These are phyloP conservation scores for Melastoma malabathricum DNA, from an alignment of 345 rosid genomes.

Conservation along the genomic window DNA sequence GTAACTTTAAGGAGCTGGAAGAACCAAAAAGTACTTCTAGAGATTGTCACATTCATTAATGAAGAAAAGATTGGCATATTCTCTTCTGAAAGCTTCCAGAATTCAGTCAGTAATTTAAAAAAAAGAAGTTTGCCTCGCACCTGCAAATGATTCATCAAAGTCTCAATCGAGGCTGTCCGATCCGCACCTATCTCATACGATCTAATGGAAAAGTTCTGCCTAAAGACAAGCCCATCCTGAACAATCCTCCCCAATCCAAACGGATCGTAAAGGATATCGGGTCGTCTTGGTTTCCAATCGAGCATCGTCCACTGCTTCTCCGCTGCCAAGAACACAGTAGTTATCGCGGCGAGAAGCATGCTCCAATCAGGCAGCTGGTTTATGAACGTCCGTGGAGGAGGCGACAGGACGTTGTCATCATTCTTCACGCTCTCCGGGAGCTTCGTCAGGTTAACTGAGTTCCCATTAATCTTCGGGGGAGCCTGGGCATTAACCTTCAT, in stretches of 20 bases:
- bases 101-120: no score
- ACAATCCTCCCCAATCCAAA: conserved; percentile 80
- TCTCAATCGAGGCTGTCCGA: conserved; percentile 93
- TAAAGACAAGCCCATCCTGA: conserved; percentile 75
- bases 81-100: no score
- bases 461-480: conserved; percentile 75
- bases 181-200: conserved; percentile 99
- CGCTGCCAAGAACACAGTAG: conserved; percentile 91
- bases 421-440: conserved; percentile 34
- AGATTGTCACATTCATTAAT: not conserved
- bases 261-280: conserved; percentile 78
- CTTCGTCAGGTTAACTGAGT: conserved; percentile 32
- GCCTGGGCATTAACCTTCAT: conserved; percentile 88
- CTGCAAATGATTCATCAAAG: conserved; percentile 94
- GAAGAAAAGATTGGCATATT: not conserved
- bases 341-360: conserved; percentile 98
- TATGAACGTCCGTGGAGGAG: conserved; percentile 81
- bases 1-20: not conserved
- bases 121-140: conserved; percentile 14
- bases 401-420: conserved; percentile 31
- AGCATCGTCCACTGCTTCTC: conserved; percentile 99
- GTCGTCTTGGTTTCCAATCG: conserved; percentile 86
- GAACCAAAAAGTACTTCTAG: not conserved
- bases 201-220: conserved; percentile 83
- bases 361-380: conserved; percentile 99